Evolutionary conservation across 192 early-diverging fungal genomes (phyloP).

Genomic region (Helicostylum pulchrum): DNA sequence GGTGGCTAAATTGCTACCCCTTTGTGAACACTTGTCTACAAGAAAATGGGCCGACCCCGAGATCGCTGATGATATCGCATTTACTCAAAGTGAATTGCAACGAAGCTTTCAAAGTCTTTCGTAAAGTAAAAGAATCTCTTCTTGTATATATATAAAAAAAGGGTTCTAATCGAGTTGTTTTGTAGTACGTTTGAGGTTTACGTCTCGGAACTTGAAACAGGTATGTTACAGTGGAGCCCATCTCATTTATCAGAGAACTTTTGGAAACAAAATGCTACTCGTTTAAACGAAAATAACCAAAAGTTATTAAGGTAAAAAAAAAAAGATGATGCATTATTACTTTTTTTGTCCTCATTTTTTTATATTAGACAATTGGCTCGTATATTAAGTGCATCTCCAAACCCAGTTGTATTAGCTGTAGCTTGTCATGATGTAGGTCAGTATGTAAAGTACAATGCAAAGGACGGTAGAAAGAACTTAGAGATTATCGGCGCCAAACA

Average conservation of each 20-base stretch:
- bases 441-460: slow-evolving; percentile 82
- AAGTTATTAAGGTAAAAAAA: slow-evolving; percentile 59
- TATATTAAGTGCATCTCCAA: slow-evolving; percentile 53
- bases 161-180: background rate
- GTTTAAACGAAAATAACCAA: slow-evolving; percentile 76
- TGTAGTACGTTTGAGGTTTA: slow-evolving; percentile 92
- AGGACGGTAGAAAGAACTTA: slow-evolving; percentile 77
- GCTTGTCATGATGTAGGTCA: slow-evolving; percentile 93
- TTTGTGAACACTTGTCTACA: slow-evolving; percentile 66
- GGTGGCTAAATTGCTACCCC: slow-evolving; percentile 69
- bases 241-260: slow-evolving; percentile 89
- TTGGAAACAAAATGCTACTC: slow-evolving; percentile 84
- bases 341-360: background rate
- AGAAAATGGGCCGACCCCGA: slow-evolving; percentile 92
- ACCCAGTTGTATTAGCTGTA: slow-evolving; percentile 73
- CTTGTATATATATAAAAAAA: too few species aligned
- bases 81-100: slow-evolving; percentile 68
- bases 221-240: slow-evolving; percentile 89
- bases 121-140: slow-evolving; percentile 41
- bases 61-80: slow-evolving; percentile 72
- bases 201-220: slow-evolving; percentile 78
- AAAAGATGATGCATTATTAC: background rate
- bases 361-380: slow-evolving; percentile 53
- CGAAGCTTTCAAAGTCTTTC: slow-evolving; percentile 74
- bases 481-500: slow-evolving; percentile 85